Conservation (phyloP, 202 grass and related monocot genomes). For the Saccharum hybrid region DNA sequence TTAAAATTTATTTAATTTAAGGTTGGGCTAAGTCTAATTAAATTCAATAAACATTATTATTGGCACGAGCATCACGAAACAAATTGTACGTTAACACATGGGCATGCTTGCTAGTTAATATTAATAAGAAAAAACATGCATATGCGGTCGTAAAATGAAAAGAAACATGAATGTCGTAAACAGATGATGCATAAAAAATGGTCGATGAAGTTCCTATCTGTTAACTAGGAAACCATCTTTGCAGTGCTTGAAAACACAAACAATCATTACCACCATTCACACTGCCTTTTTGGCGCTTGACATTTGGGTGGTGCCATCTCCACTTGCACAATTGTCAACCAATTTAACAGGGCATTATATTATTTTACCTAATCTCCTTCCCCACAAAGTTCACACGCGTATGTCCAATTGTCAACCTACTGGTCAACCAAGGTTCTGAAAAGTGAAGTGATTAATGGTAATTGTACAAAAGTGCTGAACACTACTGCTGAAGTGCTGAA, state of each 20-base stretch:
- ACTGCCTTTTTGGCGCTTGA: constrained; percentile 26
- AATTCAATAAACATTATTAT: no score
- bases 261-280: constrained; percentile 19
- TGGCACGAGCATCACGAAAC: no score
- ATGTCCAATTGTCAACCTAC: constrained; percentile 32
- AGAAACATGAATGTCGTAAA: no score
- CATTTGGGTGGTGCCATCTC: constrained; percentile 41
- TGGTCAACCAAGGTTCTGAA: constrained; percentile 19
- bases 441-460: constrained; percentile 20
- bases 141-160: no score
- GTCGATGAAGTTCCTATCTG: no score
- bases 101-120: no score
- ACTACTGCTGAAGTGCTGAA: constrained; percentile 24
- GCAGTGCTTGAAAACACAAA: neutral
- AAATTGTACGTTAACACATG: no score
- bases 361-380: constrained; percentile 26
- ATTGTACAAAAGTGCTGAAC: constrained; percentile 7
- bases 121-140: no score
- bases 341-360: constrained; percentile 19
- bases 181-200: no score
- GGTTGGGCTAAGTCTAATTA: no score
- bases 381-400: constrained; percentile 5
- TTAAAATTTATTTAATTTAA: no score
- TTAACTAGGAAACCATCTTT: no score
- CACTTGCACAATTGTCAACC: constrained; percentile 47